phyloP scores from a whole-genome alignment of 805 yeast species.

The Candida pini region DNA sequence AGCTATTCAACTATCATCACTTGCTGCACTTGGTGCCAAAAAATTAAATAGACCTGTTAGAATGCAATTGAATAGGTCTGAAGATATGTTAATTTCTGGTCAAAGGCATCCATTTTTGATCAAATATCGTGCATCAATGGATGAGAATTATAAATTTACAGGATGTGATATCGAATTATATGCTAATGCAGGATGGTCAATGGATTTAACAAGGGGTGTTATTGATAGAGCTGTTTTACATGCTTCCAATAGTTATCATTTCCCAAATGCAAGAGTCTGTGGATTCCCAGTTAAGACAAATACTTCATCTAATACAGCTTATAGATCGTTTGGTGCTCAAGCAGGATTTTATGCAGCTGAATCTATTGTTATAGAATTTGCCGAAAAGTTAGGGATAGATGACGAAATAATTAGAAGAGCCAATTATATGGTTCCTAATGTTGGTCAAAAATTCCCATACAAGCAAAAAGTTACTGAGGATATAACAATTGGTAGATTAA shows the following conservation, averaged over 20 bases:
- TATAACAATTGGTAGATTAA: slow-evolving; percentile 33
- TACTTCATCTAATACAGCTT: slow-evolving; percentile 43
- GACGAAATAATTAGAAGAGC: slow-evolving; percentile 33
- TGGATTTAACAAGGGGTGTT: slow-evolving; percentile 46
- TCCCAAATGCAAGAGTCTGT: slow-evolving; percentile 34
- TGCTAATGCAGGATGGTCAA: slow-evolving; percentile 45
- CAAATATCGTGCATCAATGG: slow-evolving; percentile 38
- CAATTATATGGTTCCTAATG: slow-evolving; percentile 31
- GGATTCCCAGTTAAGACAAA: slow-evolving; percentile 40
- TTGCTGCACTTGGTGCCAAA: slow-evolving; percentile 38
- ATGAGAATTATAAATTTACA: slow-evolving; percentile 34
- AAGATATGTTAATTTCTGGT: slow-evolving; percentile 41
- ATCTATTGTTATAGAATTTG: slow-evolving; percentile 33
- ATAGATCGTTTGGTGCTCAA: slow-evolving; percentile 46
- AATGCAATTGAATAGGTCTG: slow-evolving; percentile 34
- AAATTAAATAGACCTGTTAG: slow-evolving; percentile 39
- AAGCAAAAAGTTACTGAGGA: slow-evolving; percentile 37
- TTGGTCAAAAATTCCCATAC: slow-evolving; percentile 32
- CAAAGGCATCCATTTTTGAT: slow-evolving; percentile 42
- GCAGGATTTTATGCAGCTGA: slow-evolving; percentile 44
- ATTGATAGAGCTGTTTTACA: slow-evolving; percentile 42
- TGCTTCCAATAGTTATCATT: slow-evolving; percentile 36
- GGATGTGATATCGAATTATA: slow-evolving; percentile 34
- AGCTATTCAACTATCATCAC: slow-evolving; percentile 32
- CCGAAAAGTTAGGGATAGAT: slow-evolving; percentile 35